Evolutionary conservation across 495 filamentous ascomycete genomes (phyloP).

Genomic region (Penicillium arizonense): DNA sequence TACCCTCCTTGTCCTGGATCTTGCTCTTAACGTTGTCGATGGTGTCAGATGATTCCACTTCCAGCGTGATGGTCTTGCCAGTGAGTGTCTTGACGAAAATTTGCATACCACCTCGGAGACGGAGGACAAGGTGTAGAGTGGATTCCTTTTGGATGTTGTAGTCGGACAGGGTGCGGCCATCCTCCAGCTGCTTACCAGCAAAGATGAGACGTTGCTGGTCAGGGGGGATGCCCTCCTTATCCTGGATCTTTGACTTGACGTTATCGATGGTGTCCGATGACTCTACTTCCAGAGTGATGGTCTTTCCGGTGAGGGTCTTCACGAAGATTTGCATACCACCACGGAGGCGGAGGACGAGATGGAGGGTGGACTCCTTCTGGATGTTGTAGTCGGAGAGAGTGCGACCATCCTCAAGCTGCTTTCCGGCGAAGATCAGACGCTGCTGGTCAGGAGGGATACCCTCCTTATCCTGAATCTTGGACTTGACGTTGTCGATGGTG

Average conservation of each 20-base stretch:
- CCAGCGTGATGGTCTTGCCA: slow-evolving; percentile 89
- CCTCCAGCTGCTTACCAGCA: slow-evolving; percentile 93
- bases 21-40: slow-evolving; percentile 93
- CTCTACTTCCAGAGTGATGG: slow-evolving; percentile 70
- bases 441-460: slow-evolving; percentile 78
- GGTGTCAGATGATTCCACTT: slow-evolving; percentile 85
- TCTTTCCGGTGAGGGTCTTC: slow-evolving; percentile 71
- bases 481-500: slow-evolving; percentile 94
- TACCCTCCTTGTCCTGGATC: slow-evolving; percentile 92
- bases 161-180: slow-evolving; percentile 88
- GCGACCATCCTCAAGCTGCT: slow-evolving; percentile 70
- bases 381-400: slow-evolving; percentile 74
- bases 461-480: slow-evolving; percentile 78
- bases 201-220: slow-evolving; percentile 96
- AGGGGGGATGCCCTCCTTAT: slow-evolving; percentile 91
- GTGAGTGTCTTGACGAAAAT: slow-evolving; percentile 94
- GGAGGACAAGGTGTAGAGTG: slow-evolving; percentile 94
- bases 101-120: slow-evolving; percentile 96
- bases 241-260: slow-evolving; percentile 97
- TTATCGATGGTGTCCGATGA: slow-evolving; percentile 96
- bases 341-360: slow-evolving; percentile 68
- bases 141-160: slow-evolving; percentile 99
- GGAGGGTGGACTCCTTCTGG: slow-evolving; percentile 70
- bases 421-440: slow-evolving; percentile 70
- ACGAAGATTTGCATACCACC: slow-evolving; percentile 77